Base-by-base conservation (phyloP, 805 yeast species). In the Dipodascopsis uninucleata region DNA sequence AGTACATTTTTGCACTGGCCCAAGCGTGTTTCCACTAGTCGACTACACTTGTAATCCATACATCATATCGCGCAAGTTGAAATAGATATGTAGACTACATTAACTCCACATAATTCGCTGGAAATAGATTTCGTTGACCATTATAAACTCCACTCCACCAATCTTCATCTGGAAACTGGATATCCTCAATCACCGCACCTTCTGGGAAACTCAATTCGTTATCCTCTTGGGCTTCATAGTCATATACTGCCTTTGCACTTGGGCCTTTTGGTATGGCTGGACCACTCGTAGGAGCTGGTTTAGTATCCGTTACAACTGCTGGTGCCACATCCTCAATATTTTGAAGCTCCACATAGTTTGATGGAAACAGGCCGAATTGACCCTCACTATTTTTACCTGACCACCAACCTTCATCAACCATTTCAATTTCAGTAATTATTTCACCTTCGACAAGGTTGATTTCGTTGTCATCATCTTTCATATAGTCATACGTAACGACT, bases 101-200 rank as follows among this genome's bases (percentile, higher is more conserved):
- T 33, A 49, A 23, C n/a, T 39, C 39, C 31, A 93, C 97, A 62
- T 85, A 87, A 67, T 86, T 88, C 32, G 95, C 79, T 41, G 98
- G 98, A 79, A 90, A 89, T 44, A 90, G 71, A 46, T 93, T 93
- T 55, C 76, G 74, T 56, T 79, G 83, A 35, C 96, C 96, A 25
- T 79, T 68, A 57, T 81, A 73, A 51, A 77, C 79, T 40, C 98
- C 98, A 43, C 83, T 72, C 97, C 97, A 93, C 98, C 98, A 93
- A 62, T 86, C 96, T 36, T 86, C 96, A 58, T 88, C 95, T 14
- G 85, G 83, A 64, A 85, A 84, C 57, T 88, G 95, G 52, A 93
- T 83, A 48, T 87, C 84, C 16, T 78, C 70, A 52, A 93, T 87
- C 48, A 72, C 59, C 56, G 87, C 97, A 41, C 90, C 94, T 61